These are phyloP conservation scores for Salix suchowensis DNA, from an alignment of 345 rosid genomes.

Conservation along the genomic window DNA sequence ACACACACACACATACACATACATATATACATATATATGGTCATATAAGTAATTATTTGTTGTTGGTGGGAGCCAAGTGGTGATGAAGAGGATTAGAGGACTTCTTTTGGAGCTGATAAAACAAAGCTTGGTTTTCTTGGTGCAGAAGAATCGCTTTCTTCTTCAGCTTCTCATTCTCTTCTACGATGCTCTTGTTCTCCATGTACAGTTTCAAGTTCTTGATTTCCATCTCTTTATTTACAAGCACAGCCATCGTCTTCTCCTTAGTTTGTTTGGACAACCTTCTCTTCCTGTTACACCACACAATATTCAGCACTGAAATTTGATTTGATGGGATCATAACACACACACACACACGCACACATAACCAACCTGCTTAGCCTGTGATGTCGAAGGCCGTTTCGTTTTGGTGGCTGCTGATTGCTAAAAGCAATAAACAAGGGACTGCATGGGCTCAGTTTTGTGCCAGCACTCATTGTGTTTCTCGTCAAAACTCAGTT, in stretches of 20 bases:
- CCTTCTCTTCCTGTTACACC: slow-evolving; percentile 34
- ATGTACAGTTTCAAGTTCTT: slow-evolving; percentile 56
- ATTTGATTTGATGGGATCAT: not conserved
- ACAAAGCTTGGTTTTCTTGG: slow-evolving; percentile 63
- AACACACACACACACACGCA: not conserved
- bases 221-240: slow-evolving; percentile 40
- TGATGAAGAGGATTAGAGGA: not conserved
- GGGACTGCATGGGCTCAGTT: slow-evolving; percentile 1
- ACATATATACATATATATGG: not conserved
- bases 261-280: slow-evolving; percentile 18
- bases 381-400: slow-evolving; percentile 15
- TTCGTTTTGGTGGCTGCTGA: slow-evolving; percentile 14
- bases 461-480: slow-evolving; percentile 25
- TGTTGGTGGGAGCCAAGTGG: not conserved
- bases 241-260: slow-evolving; percentile 2
- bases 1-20: too few relatives aligned
- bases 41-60: not conserved
- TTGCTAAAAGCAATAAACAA: slow-evolving; percentile 2
- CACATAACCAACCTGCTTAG: slow-evolving; percentile 21
- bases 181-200: slow-evolving; percentile 60
- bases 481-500: not conserved
- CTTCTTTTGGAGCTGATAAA: slow-evolving; percentile 46
- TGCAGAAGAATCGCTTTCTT: slow-evolving; percentile 59
- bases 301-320: not conserved
- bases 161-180: slow-evolving; percentile 65